Conservation (phyloP, 768 basidiomycete genomes). For the Austroboletus eburneus region DNA sequence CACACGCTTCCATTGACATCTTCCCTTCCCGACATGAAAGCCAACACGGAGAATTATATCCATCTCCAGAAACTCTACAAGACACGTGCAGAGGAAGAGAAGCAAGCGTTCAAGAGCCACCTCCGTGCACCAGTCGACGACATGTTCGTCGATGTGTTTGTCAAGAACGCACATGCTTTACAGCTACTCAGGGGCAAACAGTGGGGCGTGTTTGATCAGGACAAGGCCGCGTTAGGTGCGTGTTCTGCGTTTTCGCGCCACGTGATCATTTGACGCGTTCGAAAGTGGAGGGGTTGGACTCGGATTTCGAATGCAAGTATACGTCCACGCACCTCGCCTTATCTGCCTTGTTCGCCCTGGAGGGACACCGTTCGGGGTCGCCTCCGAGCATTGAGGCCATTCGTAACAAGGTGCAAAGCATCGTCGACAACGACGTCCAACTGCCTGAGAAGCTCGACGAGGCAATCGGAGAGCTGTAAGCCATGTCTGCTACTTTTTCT, state of each 20-base stretch:
- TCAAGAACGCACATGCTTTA: constrained; percentile 76
- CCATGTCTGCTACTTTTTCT: not conserved
- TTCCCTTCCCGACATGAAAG: constrained; percentile 94
- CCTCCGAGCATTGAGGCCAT: constrained; percentile 49
- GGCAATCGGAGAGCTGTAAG: constrained; percentile 78
- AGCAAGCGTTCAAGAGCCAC: constrained; percentile 48
- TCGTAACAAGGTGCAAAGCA: constrained; percentile 43
- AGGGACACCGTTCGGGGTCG: constrained; percentile 24
- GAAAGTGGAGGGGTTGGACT: no score
- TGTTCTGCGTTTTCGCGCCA: not conserved
- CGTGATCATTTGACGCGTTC: constrained; percentile 1
- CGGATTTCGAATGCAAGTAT: constrained; percentile 43
- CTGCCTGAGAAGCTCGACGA: constrained; percentile 55
- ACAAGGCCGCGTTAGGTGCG: constrained; percentile 48
- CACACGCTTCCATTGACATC: constrained; percentile 78
- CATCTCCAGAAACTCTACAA: constrained; percentile 85
- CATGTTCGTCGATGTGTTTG: constrained; percentile 60
- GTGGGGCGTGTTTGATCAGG: constrained; percentile 55
- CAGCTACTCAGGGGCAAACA: constrained; percentile 58
- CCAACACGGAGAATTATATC: constrained; percentile 80
- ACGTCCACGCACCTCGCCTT: constrained; percentile 69
- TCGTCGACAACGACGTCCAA: constrained; percentile 47
- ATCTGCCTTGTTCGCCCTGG: constrained; percentile 48
- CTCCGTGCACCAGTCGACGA: constrained; percentile 46
- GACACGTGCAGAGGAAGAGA: constrained; percentile 67